Evolutionary conservation across 805 yeast genomes (phyloP).

Genomic region (Hanseniaspora guilliermondii): DNA sequence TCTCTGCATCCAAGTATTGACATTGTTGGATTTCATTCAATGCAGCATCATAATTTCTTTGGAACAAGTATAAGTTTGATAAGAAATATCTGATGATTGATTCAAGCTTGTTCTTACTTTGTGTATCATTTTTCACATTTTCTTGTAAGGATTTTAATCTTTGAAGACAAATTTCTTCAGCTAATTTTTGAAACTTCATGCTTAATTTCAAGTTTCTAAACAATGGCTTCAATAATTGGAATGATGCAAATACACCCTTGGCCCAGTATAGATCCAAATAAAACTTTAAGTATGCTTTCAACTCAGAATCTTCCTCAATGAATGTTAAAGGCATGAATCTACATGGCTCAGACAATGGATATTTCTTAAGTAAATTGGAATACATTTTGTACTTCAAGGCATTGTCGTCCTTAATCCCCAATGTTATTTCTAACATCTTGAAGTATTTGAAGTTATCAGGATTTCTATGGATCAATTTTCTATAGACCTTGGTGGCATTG

Average conservation of each 20-base stretch:
- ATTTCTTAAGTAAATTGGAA: slow-evolving; percentile 49
- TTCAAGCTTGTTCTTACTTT: slow-evolving; percentile 44
- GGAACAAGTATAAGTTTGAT: slow-evolving; percentile 59
- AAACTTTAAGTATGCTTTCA: slow-evolving; percentile 32
- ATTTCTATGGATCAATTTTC: slow-evolving; percentile 65
- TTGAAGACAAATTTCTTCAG: slow-evolving; percentile 39
- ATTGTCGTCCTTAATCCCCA: slow-evolving; percentile 37
- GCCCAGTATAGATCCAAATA: slow-evolving; percentile 53
- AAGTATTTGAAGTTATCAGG: slow-evolving; percentile 69
- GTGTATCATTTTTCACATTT: slow-evolving; percentile 22
- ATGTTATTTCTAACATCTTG: slow-evolving; percentile 48
- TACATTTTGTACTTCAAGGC: slow-evolving; percentile 49
- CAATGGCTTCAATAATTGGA: slow-evolving; percentile 71
- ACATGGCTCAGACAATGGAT: slow-evolving; percentile 78
- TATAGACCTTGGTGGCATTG: slow-evolving; percentile 58
- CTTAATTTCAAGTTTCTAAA: slow-evolving; percentile 36
- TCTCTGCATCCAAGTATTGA: slow-evolving; percentile 61
- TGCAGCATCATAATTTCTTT: slow-evolving; percentile 45
- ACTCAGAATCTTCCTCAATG: slow-evolving; percentile 39
- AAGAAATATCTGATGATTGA: slow-evolving; percentile 47
- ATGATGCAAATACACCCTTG: slow-evolving; percentile 83
- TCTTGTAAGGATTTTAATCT: slow-evolving; percentile 31
- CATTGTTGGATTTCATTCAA: slow-evolving; percentile 24
- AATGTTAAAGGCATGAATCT: slow-evolving; percentile 66
- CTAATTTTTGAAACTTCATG: slow-evolving; percentile 28